Evolutionary conservation across 225 moss, liverwort and hornwort species (phyloP), one percentile per base, ranked within the genome.

Genomic region (Polytrichum formosum): DNA sequence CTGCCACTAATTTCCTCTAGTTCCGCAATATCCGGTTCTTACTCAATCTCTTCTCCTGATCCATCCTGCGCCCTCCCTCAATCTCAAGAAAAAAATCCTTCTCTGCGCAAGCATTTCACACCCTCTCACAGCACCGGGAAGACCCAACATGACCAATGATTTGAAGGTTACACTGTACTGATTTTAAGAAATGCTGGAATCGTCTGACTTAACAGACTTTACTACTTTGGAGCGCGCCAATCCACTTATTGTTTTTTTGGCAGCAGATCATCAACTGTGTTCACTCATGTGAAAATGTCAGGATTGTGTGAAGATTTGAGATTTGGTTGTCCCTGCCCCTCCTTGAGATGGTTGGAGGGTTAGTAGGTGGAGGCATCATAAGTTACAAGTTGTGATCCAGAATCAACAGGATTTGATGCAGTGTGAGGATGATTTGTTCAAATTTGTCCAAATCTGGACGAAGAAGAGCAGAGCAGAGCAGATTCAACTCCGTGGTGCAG

Each of bases 21-120:
- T 21, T 76, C 29, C 16, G 7, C 65, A 37, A 75, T 67, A 72
- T 75, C 60, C 28, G n/a, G 55, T 76, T 22, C 29, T 0, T 53
- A 1, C 8, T 28, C 63, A 21, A 21, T 13, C 26, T 26, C 35
- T 35, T 1, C 25, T 28, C 63, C 30, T 5, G 3, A 26, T 4
- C 53, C 8, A 73, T 70, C 26, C 18, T 72, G 18, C 63, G 28
- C 35, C 17, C 63, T 21, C 22, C 16, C 19, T 19, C 16, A 46
- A 28, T 21, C 27, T 25, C 2, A 22, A 0, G 9, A 4, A 1
- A 23, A 31, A 30, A 54, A 25, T 35, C 16, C 0, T 4, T 67
- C 46, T 60, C 20, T 7, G 67, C 10, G 72, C 63, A 53, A n/a
- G 6, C 26, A 18, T 18, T 66, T 56, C 30, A 46, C 46, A 46